Evolutionary conservation across 2,329 filamentous ascomycete species (phyloP), one percentile per base, ranked within the genome.

Genomic region (Exophiala alcalophila): DNA sequence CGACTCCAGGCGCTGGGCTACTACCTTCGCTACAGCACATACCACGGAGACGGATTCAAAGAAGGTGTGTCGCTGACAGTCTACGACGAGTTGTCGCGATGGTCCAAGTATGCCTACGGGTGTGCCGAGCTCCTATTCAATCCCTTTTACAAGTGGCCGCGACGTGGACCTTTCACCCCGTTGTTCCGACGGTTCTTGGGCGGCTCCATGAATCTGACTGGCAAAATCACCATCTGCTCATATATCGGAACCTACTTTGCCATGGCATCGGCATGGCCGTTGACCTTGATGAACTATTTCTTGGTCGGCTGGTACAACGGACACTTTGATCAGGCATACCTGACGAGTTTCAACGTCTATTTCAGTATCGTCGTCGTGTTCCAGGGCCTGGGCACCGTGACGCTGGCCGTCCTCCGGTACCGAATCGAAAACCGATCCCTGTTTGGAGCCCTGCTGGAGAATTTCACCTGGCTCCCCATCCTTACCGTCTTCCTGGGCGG

Each of bases 91-190:
- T 72, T 91, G 47, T 83, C 84, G 2, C 82, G 86, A 44, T 91
- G 86, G 86, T 86, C 91, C 60, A 91, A 91, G 65, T 89, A 89
- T 61, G 86, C 86, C 2, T 90, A 88, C 57, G 85, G 86, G 23
- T 90, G 86, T 66, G 86, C 85, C 61, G 86, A 90, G 67, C 72
- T 91, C 44, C 72, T 91, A 43, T 91, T 92, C 70, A 77, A 90
- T 59, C 86, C 86, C 3, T 70, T 91, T 46, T 76, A 77, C 47
- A 80, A 79, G 55, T 91, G 86, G 86, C 63, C 80, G 26, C 80
- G 74, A 60, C 77, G 74, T n/a, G 86, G 86, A 0, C 86, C 86
- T 19, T 86, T 91, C 61, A 91, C 86, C 3, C 81, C 81, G 16
- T 75, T 90, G 4, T 91, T 91, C 76, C 76, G 81, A 47, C 73